Evolutionary conservation across 2,329 filamentous ascomycete species (phyloP).

Genomic region (Aspergillus awamori): DNA sequence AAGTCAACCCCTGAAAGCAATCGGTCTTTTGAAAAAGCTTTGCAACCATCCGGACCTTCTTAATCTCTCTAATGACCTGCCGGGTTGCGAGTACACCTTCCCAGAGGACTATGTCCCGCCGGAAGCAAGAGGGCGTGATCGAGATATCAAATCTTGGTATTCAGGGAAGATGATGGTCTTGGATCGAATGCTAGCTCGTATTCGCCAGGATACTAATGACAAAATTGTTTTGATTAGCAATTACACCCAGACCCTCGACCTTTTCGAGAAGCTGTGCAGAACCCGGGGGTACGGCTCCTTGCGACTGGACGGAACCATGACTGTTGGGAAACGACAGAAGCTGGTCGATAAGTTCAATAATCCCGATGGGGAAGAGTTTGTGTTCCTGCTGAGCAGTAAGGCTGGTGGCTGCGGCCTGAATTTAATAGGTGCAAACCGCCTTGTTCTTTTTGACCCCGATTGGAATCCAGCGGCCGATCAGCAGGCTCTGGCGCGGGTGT

Average conservation of each 20-base stretch:
- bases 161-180: conserved; percentile 98
- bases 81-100: conserved; percentile 78
- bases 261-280: conserved; percentile 90
- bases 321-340: conserved; percentile 94
- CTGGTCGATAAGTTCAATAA: conserved; percentile 98
- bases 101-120: conserved; percentile 88
- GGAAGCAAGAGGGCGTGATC: conserved; percentile 82
- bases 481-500: conserved; percentile 93
- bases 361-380: conserved; percentile 82
- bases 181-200: conserved; percentile 96
- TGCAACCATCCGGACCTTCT: conserved; percentile 97
- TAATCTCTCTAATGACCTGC: conserved; percentile 78
- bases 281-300: conserved; percentile 81
- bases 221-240: conserved; percentile 99
- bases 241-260: conserved; percentile 92
- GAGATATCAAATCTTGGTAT: conserved; percentile 93
- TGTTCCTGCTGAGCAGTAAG: conserved; percentile 96
- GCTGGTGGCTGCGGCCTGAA: conserved; percentile 96
- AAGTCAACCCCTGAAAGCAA: conserved; percentile 93
- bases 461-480: conserved; percentile 99
- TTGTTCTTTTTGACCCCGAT: conserved; percentile 94
- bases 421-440: conserved; percentile 88
- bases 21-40: conserved; percentile 94
- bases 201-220: conserved; percentile 94
- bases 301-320: conserved; percentile 95